These are phyloP conservation scores for Acanthamoeba healyi DNA, from an alignment of 208 protist species.

Conservation along the genomic window DNA sequence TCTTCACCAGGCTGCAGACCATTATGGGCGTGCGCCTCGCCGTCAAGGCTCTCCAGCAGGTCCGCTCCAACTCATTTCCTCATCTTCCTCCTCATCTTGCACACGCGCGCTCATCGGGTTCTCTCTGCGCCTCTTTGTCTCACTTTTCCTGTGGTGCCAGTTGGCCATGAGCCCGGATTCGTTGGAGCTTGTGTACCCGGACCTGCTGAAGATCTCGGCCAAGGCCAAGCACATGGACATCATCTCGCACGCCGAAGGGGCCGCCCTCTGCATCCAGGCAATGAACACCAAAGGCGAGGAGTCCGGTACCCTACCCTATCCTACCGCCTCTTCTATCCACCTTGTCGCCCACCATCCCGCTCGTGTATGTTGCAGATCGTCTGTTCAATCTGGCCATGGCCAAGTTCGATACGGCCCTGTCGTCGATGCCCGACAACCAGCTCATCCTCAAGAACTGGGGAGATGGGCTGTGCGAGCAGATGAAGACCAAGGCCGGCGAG, in stretches of 20 bases:
- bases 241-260: constrained; percentile 30
- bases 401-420: constrained; percentile 37
- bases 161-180: constrained; percentile 18
- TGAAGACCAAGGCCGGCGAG: constrained; percentile 24
- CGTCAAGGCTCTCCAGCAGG: constrained; percentile 24
- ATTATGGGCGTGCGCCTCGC: constrained; percentile 24
- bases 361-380: not conserved
- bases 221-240: constrained; percentile 46
- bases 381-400: constrained; percentile 34
- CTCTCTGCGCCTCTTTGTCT: no score
- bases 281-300: constrained; percentile 36
- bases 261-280: constrained; percentile 18
- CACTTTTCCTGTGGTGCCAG: not conserved
- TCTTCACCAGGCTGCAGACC: constrained; percentile 10
- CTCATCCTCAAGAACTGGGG: constrained; percentile 57
- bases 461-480: constrained; percentile 22
- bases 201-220: constrained; percentile 11
- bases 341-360: no score
- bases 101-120: no score
- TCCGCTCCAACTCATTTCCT: no score
- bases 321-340: no score
- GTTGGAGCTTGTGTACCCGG: not conserved
- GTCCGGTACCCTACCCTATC: no score
- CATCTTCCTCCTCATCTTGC: no score
- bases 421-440: constrained; percentile 18